These are phyloP conservation scores for Paramyrothecium sp. DNA, from an alignment of 2,329 filamentous ascomycete genomes.

Conservation along the genomic window DNA sequence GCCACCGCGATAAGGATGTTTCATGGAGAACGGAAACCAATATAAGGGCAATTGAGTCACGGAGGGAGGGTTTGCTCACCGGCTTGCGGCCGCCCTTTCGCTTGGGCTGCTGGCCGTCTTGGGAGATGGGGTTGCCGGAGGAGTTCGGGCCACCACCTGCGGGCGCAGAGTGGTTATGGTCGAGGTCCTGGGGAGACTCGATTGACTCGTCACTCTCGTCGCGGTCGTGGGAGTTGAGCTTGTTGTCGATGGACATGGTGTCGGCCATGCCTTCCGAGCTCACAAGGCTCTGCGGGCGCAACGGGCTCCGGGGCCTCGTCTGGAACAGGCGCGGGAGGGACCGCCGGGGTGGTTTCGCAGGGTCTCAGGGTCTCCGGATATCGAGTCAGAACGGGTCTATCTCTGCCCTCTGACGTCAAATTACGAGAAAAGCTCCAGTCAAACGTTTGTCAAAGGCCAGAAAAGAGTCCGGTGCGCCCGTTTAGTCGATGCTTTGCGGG, in stretches of 20 bases:
- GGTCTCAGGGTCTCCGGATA: conserved; percentile 23
- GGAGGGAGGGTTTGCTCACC: conserved; percentile 53
- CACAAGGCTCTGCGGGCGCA: background rate
- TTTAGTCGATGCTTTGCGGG: conserved; percentile 33
- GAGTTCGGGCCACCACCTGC: conserved; percentile 12
- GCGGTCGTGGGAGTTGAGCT: conserved; percentile 37
- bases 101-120: conserved; percentile 71
- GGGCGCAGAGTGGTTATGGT: conserved; percentile 35
- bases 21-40: background rate
- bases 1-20: background rate
- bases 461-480: conserved; percentile 28
- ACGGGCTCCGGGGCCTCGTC: conserved; percentile 3
- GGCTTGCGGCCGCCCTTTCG: conserved; percentile 97
- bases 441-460: conserved; percentile 15
- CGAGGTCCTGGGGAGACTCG: conserved; percentile 59
- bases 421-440: conserved; percentile 9
- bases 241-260: conserved; percentile 62
- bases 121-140: conserved; percentile 32
- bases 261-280: conserved; percentile 57
- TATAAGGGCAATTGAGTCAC: conserved; percentile 1
- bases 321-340: conserved; percentile 2
- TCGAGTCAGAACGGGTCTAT: conserved; percentile 10
- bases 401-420: background rate
- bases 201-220: conserved; percentile 62
- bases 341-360: conserved; percentile 15